Percentiles rank a stretch among this genome's conserved stretches.
Evolutionary conservation across 352 stramenopile species (phyloP).

Genomic region (Hyaloperonospora brassicae): DNA sequence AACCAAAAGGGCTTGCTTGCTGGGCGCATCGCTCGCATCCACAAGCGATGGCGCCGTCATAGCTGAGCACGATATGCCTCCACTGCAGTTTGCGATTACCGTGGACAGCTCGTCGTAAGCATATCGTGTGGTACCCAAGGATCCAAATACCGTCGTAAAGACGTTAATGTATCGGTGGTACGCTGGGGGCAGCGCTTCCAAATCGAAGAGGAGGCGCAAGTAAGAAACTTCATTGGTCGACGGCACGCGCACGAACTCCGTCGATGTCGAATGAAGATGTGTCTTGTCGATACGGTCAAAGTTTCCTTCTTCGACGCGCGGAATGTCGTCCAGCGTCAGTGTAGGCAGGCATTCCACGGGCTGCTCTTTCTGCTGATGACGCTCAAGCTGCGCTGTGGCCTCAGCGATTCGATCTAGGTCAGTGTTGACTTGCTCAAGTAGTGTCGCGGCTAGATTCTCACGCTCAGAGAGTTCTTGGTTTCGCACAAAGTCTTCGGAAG

Average conservation of each 20-base stretch:
- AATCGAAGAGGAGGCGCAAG: conserved; percentile 64
- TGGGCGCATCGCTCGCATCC: conserved; percentile 30
- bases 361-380: conserved; percentile 57
- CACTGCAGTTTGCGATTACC: conserved; percentile 67
- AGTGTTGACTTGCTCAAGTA: conserved; percentile 37
- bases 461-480: conserved; percentile 44
- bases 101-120: conserved; percentile 63
- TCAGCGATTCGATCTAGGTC: conserved; percentile 52
- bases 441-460: conserved; percentile 36
- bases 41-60: conserved; percentile 49
- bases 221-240: conserved; percentile 84
- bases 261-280: conserved; percentile 24
- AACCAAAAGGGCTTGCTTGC: conserved; percentile 53
- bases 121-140: conserved; percentile 61
- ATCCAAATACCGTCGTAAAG: conserved; percentile 63
- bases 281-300: conserved; percentile 41
- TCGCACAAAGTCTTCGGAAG: conserved; percentile 48
- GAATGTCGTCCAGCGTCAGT: conserved; percentile 63
- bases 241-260: conserved; percentile 58
- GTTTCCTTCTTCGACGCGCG: conserved; percentile 36
- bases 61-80: conserved; percentile 55
- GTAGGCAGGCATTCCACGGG: conserved; percentile 70
- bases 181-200: conserved; percentile 37
- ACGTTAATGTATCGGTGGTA: conserved; percentile 64
- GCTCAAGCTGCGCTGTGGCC: conserved; percentile 39